A percentile compares a stretch with the other conserved stretches of the same genome.
Evolutionary conservation across 768 basidiomycete species (phyloP).

Genomic region (Lentinula lateritia): DNA sequence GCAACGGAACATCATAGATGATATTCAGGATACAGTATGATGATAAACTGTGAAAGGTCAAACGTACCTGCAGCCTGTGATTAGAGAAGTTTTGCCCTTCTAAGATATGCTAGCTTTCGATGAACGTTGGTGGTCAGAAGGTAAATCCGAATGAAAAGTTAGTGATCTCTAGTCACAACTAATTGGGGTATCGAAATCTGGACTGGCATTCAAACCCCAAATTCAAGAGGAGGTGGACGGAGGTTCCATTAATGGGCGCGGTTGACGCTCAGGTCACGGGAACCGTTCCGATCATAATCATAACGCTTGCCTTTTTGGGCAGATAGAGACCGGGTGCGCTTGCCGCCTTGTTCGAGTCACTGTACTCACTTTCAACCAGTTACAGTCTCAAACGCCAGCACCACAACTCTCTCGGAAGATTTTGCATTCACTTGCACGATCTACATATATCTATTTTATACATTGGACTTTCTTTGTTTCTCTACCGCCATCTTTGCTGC

Average conservation of each 20-base stretch:
- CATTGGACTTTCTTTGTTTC: background rate
- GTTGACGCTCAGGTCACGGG: background rate
- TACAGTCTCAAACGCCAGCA: background rate
- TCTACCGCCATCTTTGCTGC: background rate
- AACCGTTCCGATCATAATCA: background rate
- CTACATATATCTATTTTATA: background rate
- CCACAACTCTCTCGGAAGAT: background rate
- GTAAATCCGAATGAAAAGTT: too few relatives aligned
- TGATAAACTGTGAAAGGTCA: too few relatives aligned
- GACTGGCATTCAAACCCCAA: too few relatives aligned
- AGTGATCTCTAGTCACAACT: too few relatives aligned
- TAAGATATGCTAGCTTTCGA: too few relatives aligned
- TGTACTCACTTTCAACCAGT: background rate
- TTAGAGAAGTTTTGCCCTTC: too few relatives aligned
- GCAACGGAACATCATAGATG: too few relatives aligned
- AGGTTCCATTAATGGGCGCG: background rate
- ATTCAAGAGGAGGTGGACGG: background rate
- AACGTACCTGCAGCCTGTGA: too few relatives aligned
- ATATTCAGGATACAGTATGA: too few relatives aligned
- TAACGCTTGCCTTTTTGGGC: background rate
- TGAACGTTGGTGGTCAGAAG: too few relatives aligned
- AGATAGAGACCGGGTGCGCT: background rate
- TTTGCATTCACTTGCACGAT: conserved; percentile 6
- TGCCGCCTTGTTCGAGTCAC: conserved; percentile 2
- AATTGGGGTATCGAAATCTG: too few relatives aligned